Base-by-base conservation (phyloP, 805 yeast species). In the Candida qinlingensis region DNA sequence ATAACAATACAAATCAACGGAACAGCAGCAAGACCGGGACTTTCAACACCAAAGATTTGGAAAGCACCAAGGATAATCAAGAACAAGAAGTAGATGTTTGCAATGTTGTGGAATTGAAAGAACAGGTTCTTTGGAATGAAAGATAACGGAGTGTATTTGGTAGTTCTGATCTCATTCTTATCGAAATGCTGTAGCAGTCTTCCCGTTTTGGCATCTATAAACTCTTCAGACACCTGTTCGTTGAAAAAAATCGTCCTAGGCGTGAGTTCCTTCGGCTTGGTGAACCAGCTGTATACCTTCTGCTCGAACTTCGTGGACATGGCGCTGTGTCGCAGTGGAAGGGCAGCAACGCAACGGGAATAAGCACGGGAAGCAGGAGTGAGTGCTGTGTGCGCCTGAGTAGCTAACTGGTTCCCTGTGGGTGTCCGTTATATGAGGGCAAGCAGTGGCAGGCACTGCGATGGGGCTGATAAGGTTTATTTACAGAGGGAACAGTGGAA, bases 141-240 rank as follows among this genome's bases (percentile, higher is more conserved):
- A 8, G 90, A 74, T 39, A 92, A 62, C 4, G 98, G 97, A 1
- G 98, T 92, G 68, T 92, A 94, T 69, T 90, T 91, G 4, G 99
- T 88, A 0, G 98, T 90, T 70, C 97, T 80, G 55, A 92, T 87
- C 63, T 90, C 90, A 71, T 92, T 92, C 37, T 39, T 49, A 28
- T 45, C 49, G n/a, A 45, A 45, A 5, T 39, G 27, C 33, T 49
- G 52, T 8, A 41, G 19, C 6, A 47, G 42, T 7, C 42, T 41
- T 3, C 39, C 41, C 3, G 44, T 49, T 27, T 49, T 49, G 25
- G 42, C 44, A 29, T 48, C 46, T 6, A 48, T 35, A 30, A 48
- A 37, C 34, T 42, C 42, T n/a, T 29, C 30, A 10, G 43, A 38
- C 7, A 48, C 43, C 1, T 38, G 31, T 30, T 45, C 41, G 34